These are phyloP conservation scores for Sophora flavescens DNA, from an alignment of 306 rosid genomes.

Conservation along the genomic window DNA sequence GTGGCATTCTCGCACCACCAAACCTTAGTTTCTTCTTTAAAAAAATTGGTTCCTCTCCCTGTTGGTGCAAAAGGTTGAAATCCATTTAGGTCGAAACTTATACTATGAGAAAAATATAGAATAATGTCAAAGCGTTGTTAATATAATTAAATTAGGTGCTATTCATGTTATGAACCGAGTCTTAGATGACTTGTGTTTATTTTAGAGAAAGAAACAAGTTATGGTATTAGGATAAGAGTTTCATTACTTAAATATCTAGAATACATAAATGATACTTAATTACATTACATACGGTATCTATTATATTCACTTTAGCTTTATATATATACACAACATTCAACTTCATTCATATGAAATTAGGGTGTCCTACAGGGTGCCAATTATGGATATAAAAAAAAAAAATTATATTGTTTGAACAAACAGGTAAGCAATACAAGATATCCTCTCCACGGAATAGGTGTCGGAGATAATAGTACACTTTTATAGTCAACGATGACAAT, in stretches of 20 bases:
- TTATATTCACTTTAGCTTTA: no score
- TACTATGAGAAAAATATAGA: constrained; percentile 34
- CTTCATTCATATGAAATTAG: no score
- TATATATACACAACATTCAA: no score
- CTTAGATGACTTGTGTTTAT: constrained; percentile 44
- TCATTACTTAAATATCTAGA: no score
- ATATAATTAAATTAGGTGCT: constrained; percentile 41
- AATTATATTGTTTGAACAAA: neutral
- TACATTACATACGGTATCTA: no score
- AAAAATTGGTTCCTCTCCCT: constrained; percentile 28
- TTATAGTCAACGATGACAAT: constrained; percentile 23
- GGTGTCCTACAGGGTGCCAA: neutral
- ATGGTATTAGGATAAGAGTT: neutral
- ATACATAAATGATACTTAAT: no score
- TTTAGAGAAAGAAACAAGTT: constrained; percentile 31
- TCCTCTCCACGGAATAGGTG: constrained; percentile 30
- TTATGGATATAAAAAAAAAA: no score
- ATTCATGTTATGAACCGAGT: constrained; percentile 45
- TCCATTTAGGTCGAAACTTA: constrained; percentile 43
- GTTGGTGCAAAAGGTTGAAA: constrained; percentile 62
- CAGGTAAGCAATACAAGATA: constrained; percentile 37
- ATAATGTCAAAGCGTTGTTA: constrained; percentile 19
- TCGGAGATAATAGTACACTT: constrained; percentile 19
- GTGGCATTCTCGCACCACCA: constrained; percentile 63
- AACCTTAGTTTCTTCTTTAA: constrained; percentile 48